Percentiles rank a stretch among this genome's conserved stretches.
Conservation (phyloP, 2,329 filamentous ascomycete genomes). For the Aspergillus sp. region DNA sequence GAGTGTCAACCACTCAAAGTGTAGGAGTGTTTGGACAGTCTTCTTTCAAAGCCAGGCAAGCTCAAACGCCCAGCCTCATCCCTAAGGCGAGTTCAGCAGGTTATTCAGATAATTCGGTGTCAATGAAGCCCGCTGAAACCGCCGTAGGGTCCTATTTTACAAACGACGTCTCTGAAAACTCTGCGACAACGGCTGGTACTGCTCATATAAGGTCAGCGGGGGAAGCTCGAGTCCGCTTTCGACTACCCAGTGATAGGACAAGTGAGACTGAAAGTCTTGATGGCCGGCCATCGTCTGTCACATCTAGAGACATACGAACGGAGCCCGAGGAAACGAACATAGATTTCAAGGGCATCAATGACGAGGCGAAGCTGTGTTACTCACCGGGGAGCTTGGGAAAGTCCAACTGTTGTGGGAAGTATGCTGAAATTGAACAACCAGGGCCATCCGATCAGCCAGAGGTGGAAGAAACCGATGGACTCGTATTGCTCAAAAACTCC, state of each 20-base stretch:
- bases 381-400: neutral
- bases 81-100: neutral
- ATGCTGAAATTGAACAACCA: neutral
- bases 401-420: too few relatives aligned
- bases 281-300: neutral
- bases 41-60: neutral
- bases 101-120: neutral
- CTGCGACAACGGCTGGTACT: neutral
- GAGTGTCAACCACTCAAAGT: neutral
- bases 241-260: neutral
- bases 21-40: neutral
- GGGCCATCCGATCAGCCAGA: constrained; percentile 10
- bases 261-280: neutral
- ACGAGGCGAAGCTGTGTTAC: neutral
- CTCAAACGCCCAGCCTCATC: constrained; percentile 3
- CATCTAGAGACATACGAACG: neutral
- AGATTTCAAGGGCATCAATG: neutral
- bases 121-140: neutral
- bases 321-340: neutral
- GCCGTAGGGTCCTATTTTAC: neutral
- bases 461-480: constrained; percentile 17
- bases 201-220: neutral
- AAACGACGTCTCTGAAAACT: neutral
- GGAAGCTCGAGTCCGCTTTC: neutral
- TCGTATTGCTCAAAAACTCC: constrained; percentile 21